Conservation (phyloP, 306 rosid genomes). For the Cucurbita moschata region DNA sequence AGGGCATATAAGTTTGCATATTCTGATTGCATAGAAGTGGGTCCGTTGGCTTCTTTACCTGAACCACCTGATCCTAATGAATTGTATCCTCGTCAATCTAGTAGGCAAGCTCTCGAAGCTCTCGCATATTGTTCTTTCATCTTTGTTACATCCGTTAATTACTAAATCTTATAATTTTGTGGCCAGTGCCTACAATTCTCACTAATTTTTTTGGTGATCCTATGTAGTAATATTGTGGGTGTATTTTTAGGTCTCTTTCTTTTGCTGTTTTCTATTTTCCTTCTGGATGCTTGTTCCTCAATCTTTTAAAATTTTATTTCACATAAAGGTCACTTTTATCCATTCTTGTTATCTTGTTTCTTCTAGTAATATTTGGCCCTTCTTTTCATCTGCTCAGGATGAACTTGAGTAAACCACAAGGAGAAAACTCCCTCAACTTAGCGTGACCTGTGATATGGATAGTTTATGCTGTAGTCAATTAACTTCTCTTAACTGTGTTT, state of each 20-base stretch:
- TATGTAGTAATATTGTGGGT: background rate
- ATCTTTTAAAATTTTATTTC: background rate
- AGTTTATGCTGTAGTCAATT: background rate
- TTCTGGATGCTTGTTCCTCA: background rate
- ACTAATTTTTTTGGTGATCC: background rate
- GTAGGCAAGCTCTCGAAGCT: constrained; percentile 41
- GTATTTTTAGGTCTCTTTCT: background rate
- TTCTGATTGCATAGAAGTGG: constrained; percentile 90
- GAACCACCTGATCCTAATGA: constrained; percentile 98
- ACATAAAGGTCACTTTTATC: background rate
- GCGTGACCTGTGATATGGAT: background rate
- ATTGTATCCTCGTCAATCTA: constrained; percentile 92
- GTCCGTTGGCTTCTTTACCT: constrained; percentile 89
- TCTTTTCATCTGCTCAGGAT: background rate
- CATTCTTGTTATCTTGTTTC: background rate
- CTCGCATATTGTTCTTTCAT: constrained; percentile 4
- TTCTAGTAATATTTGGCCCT: background rate
- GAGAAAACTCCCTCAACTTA: background rate
- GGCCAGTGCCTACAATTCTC: background rate
- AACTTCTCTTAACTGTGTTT: background rate
- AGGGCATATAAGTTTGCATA: constrained; percentile 95
- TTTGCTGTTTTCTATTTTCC: background rate
- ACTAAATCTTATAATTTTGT: background rate
- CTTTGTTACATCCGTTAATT: background rate
- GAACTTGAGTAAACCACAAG: background rate